Conservation (phyloP, 1,139 yeast genomes). For the Taphrina deformans region DNA sequence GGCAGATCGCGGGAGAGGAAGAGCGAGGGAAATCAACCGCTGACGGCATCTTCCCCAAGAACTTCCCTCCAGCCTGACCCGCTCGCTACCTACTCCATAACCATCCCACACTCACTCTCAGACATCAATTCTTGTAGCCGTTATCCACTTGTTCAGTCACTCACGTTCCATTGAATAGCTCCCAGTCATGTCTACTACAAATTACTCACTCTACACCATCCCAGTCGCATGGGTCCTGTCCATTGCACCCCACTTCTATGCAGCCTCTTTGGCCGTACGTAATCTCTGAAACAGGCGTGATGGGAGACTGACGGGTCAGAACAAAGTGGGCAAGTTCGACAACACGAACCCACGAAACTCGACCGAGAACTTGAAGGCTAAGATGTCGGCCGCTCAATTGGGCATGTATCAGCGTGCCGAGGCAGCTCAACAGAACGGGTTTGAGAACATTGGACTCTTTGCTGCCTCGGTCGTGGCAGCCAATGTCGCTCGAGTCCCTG, state of each 20-base stretch:
- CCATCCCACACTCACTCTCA: no score
- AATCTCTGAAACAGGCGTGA: background rate
- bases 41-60: background rate
- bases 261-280: slow-evolving; percentile 20
- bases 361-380: slow-evolving; percentile 9
- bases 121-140: no score
- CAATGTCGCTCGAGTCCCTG: slow-evolving; percentile 20
- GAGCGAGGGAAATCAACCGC: background rate
- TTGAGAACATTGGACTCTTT: slow-evolving; percentile 21
- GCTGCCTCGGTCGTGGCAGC: slow-evolving; percentile 27
- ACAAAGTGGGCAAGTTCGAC: slow-evolving; percentile 12
- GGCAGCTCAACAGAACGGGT: slow-evolving; percentile 29
- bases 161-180: no score
- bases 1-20: background rate
- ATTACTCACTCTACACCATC: slow-evolving; percentile 24
- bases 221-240: slow-evolving; percentile 31
- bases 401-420: slow-evolving; percentile 28
- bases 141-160: background rate
- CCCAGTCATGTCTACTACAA: slow-evolving; percentile 10
- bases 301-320: background rate
- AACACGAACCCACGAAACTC: slow-evolving; percentile 25
- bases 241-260: slow-evolving; percentile 30
- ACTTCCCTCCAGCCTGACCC: background rate
- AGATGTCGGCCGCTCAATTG: slow-evolving; percentile 16
- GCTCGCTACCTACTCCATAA: no score